A percentile compares a stretch with the other conserved stretches of the same genome.
Conservation (phyloP, 179 eudicot genomes). For the Spinacia oleracea region DNA sequence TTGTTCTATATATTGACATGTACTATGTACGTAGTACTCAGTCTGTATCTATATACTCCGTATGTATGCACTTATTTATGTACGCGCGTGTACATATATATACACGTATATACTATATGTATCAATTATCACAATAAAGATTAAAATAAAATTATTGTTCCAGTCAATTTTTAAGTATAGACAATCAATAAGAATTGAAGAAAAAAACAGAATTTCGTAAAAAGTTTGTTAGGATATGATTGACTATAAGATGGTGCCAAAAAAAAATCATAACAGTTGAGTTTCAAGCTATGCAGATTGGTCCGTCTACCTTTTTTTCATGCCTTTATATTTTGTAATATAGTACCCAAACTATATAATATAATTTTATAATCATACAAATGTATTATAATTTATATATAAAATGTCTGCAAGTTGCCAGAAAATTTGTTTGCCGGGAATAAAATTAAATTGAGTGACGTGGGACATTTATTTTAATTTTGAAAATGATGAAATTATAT, state of each 20-base stretch:
- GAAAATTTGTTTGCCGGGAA: slow-evolving; percentile 18
- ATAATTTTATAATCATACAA: not conserved
- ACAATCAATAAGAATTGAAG: not conserved
- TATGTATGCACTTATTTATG: not conserved
- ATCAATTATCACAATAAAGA: too few relatives aligned
- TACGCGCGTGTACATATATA: not conserved
- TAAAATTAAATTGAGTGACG: slow-evolving; percentile 8
- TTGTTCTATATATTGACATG: not conserved
- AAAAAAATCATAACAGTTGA: slow-evolving; percentile 30
- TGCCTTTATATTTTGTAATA: not conserved
- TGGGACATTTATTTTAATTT: not conserved
- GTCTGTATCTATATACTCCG: too few relatives aligned
- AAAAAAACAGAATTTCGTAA: not conserved
- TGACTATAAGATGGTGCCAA: slow-evolving; percentile 25
- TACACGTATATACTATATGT: too few relatives aligned
- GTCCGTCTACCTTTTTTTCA: slow-evolving; percentile 15
- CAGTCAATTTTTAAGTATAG: not conserved
- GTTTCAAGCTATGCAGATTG: slow-evolving; percentile 23
- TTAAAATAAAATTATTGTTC: not conserved
- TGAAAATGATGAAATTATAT: not conserved
- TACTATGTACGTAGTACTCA: not conserved
- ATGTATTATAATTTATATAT: not conserved
- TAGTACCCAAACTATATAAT: not conserved
- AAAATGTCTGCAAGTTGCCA: slow-evolving; percentile 24
- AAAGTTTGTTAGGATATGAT: slow-evolving; percentile 23